Evolutionary conservation across 192 early-diverging fungal genomes (phyloP).

Genomic region (Piromyces finnis): DNA sequence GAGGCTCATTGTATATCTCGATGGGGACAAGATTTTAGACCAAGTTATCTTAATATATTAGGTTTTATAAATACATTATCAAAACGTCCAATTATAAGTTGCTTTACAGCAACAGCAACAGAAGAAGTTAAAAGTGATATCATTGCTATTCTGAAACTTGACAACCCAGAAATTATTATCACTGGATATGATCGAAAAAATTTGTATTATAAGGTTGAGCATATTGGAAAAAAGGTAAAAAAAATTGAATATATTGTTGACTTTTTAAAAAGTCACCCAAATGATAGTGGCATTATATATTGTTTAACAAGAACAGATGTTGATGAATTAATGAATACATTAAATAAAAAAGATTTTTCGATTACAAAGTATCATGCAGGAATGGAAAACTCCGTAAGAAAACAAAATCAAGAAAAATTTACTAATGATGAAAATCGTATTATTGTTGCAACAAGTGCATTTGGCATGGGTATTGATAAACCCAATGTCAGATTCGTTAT

Average conservation of each 20-base stretch:
- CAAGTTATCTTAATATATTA: slow-evolving; percentile 24
- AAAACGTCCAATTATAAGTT: slow-evolving; percentile 41
- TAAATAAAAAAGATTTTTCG: slow-evolving; percentile 25
- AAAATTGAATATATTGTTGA: slow-evolving; percentile 23
- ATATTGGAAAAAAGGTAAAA: slow-evolving; percentile 13
- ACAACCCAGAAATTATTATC: slow-evolving; percentile 12
- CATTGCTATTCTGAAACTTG: background rate
- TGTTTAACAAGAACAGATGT: slow-evolving; percentile 47
- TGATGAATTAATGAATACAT: slow-evolving; percentile 22
- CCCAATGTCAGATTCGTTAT: slow-evolving; percentile 26
- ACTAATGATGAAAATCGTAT: slow-evolving; percentile 10
- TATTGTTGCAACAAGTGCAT: slow-evolving; percentile 29
- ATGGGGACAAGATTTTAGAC: slow-evolving; percentile 34
- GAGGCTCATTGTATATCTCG: slow-evolving; percentile 31
- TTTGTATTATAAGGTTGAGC: slow-evolving; percentile 36
- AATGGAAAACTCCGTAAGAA: slow-evolving; percentile 20
- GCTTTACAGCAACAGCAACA: slow-evolving; percentile 49
- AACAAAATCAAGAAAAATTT: slow-evolving; percentile 19
- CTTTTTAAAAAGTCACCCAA: slow-evolving; percentile 33
- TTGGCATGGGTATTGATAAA: slow-evolving; percentile 32
- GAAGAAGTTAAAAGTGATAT: background rate
- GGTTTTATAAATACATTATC: slow-evolving; percentile 30
- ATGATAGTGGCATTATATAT: slow-evolving; percentile 45
- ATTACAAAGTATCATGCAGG: slow-evolving; percentile 48
- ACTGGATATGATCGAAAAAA: slow-evolving; percentile 36